Evolutionary conservation across 371 early-diverging fungal genomes (phyloP), one percentile per base, ranked within the genome.

Genomic region (Chytridium lagenaria): DNA sequence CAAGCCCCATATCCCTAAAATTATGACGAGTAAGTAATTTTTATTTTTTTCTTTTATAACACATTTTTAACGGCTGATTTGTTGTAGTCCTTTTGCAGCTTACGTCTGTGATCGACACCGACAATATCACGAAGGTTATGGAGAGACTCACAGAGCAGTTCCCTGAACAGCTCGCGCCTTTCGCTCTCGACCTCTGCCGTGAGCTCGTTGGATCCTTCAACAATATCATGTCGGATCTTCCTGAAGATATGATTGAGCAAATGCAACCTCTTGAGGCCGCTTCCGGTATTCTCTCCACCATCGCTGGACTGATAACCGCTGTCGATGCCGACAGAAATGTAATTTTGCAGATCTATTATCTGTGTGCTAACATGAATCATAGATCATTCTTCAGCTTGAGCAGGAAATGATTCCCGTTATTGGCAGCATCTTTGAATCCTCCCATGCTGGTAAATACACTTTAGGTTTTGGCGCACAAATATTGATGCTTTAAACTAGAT

Each of bases 101-200:
- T 65, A 94, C 94, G 0, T 93, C 94, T 79, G 89, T 93, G 77
- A 92, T 95, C 69, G 96, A 98, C 77, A 85, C 94, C 75, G 97
- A 97, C 76, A 90, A 90, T 0, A 80, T 98, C 12, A 84, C 96
- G 0, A 81, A 81, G n/a, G 92, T 94, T 50, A 92, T 96, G 87
- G 95, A 96, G 59, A 87, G 87, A 68, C 89, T 97, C 74, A 95
- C 97, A 1, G 91, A 92, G 73, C 88, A 90, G n/a, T 98, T 92
- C 86, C 86, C 95, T 15, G 90, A 91, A 59, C 90, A 95, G 77
- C 78, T 98, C 67, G 87, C 91, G 16, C 98, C 98, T 0, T 96
- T 93, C 78, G 93, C 97, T 0, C 87, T 92, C 19, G 91, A 95
- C 79, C 89, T 98, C 1, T 91, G 90, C 70, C 84, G 68, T 1